Percentiles rank a stretch among this genome's conserved stretches.
These are phyloP conservation scores for Ustilago xerochloae DNA, from an alignment of 1,284 basidiomycete genomes.

Conservation along the genomic window DNA sequence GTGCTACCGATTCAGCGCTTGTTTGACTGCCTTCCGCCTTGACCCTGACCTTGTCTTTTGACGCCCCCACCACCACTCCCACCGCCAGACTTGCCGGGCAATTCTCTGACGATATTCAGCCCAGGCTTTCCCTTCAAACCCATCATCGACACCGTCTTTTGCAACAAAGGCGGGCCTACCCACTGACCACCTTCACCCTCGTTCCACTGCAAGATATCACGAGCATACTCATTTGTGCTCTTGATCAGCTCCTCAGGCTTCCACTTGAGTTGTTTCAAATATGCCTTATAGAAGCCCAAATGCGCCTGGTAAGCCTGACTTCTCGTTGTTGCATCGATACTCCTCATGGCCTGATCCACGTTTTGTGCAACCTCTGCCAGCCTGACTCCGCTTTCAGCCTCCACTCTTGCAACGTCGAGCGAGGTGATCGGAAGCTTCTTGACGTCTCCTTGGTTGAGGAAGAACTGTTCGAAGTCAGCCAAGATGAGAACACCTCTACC, in stretches of 20 bases:
- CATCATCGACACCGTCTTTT: conserved; percentile 76
- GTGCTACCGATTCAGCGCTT: conserved; percentile 22
- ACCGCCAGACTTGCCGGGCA: conserved; percentile 30
- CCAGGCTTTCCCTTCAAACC: conserved; percentile 73
- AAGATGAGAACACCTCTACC: conserved; percentile 75
- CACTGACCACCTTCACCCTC: conserved; percentile 58
- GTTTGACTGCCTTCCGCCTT: conserved; percentile 21
- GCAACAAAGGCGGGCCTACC: conserved; percentile 69
- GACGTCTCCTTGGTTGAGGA: conserved; percentile 72
- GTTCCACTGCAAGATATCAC: conserved; percentile 36
- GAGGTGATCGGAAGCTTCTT: conserved; percentile 68
- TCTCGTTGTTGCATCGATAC: conserved; percentile 41
- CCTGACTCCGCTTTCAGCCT: conserved; percentile 11
- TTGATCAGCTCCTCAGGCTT: conserved; percentile 71
- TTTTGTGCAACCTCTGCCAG: conserved; percentile 5
- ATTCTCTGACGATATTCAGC: conserved; percentile 67
- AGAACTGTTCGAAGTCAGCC: conserved; percentile 73
- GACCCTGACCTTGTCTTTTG: conserved; percentile 29
- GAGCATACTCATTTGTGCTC: conserved; percentile 70
- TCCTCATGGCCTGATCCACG: conserved; percentile 60
- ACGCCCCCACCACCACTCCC: conserved; percentile 14
- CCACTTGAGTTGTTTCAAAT: conserved; percentile 70
- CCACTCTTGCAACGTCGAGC: conserved; percentile 19
- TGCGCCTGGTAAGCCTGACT: conserved; percentile 72
- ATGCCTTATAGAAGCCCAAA: conserved; percentile 75